Conservation (phyloP, 306 rosid species). For the Alnus glutinosa region DNA sequence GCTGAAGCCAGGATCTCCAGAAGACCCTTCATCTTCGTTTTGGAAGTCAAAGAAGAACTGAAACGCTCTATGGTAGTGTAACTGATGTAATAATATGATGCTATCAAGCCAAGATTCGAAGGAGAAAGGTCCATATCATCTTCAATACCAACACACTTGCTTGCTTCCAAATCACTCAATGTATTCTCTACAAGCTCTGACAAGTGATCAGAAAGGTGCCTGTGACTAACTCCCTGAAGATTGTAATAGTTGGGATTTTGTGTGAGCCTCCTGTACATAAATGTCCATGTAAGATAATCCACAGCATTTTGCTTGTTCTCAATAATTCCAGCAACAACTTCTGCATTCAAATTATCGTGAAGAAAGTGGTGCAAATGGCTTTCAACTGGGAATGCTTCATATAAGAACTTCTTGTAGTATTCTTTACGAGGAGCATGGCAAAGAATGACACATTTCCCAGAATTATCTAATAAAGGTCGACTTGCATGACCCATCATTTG, state of each 20-base stretch:
- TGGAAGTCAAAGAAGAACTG: constrained; percentile 72
- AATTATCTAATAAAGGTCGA: constrained; percentile 80
- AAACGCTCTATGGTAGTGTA: constrained; percentile 90
- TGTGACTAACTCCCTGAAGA: constrained; percentile 91
- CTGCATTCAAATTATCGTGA: constrained; percentile 87
- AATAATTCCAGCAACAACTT: constrained; percentile 76
- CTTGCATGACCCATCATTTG: constrained; percentile 99
- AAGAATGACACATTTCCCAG: constrained; percentile 93
- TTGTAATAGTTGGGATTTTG: constrained; percentile 96
- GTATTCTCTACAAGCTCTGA: constrained; percentile 90
- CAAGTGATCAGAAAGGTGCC: constrained; percentile 92
- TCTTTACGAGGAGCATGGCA: constrained; percentile 95
- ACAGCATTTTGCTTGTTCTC: constrained; percentile 94
- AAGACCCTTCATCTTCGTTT: constrained; percentile 93
- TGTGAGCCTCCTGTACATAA: constrained; percentile 87
- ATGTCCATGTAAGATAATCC: constrained; percentile 95
- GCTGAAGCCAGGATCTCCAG: constrained; percentile 83
- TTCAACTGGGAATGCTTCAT: constrained; percentile 96
- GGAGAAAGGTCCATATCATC: constrained; percentile 85
- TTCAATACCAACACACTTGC: constrained; percentile 76
- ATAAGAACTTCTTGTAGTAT: constrained; percentile 85
- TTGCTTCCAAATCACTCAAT: constrained; percentile 76
- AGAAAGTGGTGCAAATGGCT: constrained; percentile 89
- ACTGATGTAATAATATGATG: constrained; percentile 83
- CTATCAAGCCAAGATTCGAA: constrained; percentile 86